A percentile compares a stretch with the other conserved stretches of the same genome.
Evolutionary conservation across 2,329 filamentous ascomycete species (phyloP).

Genomic region (Aspergillus felis): DNA sequence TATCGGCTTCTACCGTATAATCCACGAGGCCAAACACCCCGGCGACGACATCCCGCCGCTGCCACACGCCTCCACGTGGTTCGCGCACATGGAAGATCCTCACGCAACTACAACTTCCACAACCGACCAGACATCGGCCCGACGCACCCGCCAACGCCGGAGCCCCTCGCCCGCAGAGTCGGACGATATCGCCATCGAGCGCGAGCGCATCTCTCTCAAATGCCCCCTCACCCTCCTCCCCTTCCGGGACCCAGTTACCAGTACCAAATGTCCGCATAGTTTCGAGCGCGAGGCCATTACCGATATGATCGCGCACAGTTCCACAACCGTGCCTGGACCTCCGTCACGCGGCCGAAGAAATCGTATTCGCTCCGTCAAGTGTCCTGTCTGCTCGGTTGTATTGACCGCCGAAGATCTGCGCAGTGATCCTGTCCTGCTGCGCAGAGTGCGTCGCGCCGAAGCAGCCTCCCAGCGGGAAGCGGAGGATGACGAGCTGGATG

Average conservation of each 20-base stretch:
- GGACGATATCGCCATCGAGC: slow-evolving; percentile 45
- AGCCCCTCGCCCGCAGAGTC: slow-evolving; percentile 26
- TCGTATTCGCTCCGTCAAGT: slow-evolving; percentile 31
- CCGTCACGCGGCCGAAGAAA: slow-evolving; percentile 12
- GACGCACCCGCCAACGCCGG: slow-evolving; percentile 18
- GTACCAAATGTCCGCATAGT: slow-evolving; percentile 47
- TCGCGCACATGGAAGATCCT: slow-evolving; percentile 47
- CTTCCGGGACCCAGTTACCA: slow-evolving; percentile 46
- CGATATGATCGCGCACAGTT: slow-evolving; percentile 39
- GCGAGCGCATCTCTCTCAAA: slow-evolving; percentile 43
- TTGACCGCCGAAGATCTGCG: slow-evolving; percentile 38
- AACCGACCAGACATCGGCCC: slow-evolving; percentile 11
- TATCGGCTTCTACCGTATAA: slow-evolving; percentile 55
- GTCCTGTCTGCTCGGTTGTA: slow-evolving; percentile 39
- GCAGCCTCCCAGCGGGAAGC: slow-evolving; percentile 22
- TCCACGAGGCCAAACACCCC: slow-evolving; percentile 58
- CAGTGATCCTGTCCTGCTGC: slow-evolving; percentile 36
- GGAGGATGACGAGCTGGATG: slow-evolving; percentile 30
- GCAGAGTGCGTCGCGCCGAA: slow-evolving; percentile 35
- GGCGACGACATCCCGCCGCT: slow-evolving; percentile 52
- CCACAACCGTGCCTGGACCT: slow-evolving; percentile 22
- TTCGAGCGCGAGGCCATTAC: slow-evolving; percentile 47
- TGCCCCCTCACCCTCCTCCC: slow-evolving; percentile 47
- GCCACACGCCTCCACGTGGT: slow-evolving; percentile 60
- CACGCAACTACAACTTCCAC: slow-evolving; percentile 10